Evolutionary conservation across 2,329 filamentous ascomycete genomes (phyloP).

Genomic region (Fusarium odoratissimum): DNA sequence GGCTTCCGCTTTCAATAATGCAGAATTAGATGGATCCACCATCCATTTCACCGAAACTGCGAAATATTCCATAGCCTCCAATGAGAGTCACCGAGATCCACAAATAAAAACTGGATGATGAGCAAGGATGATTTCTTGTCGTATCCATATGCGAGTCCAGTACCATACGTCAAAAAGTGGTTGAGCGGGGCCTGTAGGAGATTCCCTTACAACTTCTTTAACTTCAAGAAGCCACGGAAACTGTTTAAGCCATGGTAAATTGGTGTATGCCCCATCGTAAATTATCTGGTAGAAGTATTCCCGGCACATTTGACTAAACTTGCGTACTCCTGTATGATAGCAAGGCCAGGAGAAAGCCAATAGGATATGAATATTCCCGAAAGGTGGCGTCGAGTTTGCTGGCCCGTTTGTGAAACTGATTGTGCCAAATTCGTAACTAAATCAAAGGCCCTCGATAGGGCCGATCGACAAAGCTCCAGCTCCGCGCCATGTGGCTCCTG

Average conservation of each 20-base stretch:
- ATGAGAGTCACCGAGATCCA: neutral
- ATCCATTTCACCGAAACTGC: neutral
- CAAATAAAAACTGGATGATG: slow-evolving; percentile 4
- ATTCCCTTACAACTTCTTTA: neutral
- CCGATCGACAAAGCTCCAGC: too few species aligned
- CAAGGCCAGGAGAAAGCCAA: neutral
- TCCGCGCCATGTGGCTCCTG: neutral
- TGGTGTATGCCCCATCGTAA: neutral
- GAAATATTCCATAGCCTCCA: neutral
- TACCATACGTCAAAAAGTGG: neutral
- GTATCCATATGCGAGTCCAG: slow-evolving; percentile 15
- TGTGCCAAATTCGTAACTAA: too few species aligned
- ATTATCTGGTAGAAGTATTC: neutral
- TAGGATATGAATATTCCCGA: neutral
- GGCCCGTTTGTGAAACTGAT: neutral
- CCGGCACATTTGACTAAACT: neutral
- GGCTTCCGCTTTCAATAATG: neutral
- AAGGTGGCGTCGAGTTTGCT: neutral
- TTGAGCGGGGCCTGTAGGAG: neutral
- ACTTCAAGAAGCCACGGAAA: neutral
- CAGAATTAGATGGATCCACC: neutral
- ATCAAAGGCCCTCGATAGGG: too few species aligned
- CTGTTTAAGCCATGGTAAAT: neutral
- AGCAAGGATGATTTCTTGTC: slow-evolving; percentile 14
- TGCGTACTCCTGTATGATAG: neutral